Percentiles rank a stretch among this genome's conserved stretches.
phyloP scores from a whole-genome alignment of 2,329 filamentous ascomycete genomes.

The Pseudogymnoascus sp. region DNA sequence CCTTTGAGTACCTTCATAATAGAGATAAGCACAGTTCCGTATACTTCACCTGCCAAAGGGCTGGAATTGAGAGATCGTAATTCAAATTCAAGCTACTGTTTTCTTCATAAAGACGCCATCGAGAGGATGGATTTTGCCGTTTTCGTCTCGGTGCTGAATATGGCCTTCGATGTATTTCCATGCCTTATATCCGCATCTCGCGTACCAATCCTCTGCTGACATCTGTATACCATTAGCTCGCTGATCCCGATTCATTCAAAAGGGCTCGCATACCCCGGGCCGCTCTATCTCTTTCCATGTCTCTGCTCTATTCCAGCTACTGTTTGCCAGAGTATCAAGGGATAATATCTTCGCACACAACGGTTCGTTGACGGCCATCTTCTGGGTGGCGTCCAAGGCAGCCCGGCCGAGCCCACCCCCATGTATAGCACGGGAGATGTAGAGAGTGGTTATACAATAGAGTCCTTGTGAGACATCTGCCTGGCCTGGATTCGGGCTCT shows the following conservation, averaged over 20 bases:
- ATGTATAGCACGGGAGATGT: constrained; percentile 23
- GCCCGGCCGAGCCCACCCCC: constrained; percentile 19
- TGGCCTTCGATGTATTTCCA: constrained; percentile 8
- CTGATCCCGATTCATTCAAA: not conserved
- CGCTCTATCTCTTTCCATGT: constrained; percentile 4
- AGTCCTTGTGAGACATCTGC: constrained; percentile 14
- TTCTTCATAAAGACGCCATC: constrained; percentile 13
- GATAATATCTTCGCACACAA: constrained; percentile 19
- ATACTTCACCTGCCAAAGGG: not conserved
- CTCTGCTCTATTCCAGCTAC: not conserved
- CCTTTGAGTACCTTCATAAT: constrained; percentile 29
- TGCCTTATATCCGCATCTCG: constrained; percentile 9
- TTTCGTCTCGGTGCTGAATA: not conserved
- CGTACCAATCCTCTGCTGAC: constrained; percentile 10
- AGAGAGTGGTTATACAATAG: constrained; percentile 23
- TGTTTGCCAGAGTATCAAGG: constrained; percentile 16
- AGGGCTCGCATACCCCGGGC: not conserved
- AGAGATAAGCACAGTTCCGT: constrained; percentile 33
- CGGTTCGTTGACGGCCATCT: constrained; percentile 18
- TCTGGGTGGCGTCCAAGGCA: constrained; percentile 21
- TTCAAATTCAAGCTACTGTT: not conserved
- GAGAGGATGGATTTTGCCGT: not conserved
- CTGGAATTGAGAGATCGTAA: constrained; percentile 12
- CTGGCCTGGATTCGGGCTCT: constrained; percentile 11
- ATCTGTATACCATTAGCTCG: not conserved